Conservation (phyloP, 345 rosid genomes). For the Syzygium grande region DNA sequence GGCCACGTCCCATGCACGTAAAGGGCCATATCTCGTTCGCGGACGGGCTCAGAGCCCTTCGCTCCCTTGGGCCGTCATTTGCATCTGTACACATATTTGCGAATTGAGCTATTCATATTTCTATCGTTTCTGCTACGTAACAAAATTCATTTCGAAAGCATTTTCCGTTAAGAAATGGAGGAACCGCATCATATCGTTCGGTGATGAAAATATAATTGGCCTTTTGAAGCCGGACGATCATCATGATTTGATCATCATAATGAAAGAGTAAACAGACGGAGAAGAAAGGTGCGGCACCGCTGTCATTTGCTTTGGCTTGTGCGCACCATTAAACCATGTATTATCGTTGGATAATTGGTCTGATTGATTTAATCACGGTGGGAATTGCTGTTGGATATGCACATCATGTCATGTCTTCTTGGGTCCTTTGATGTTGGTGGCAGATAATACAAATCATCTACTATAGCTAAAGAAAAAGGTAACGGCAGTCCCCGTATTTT, state of each 20-base stretch:
- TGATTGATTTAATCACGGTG: background rate
- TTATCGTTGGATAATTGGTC: too few relatives aligned
- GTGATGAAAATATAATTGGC: background rate
- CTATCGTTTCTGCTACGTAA: too few relatives aligned
- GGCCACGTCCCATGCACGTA: too few relatives aligned
- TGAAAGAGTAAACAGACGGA: background rate
- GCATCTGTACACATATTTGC: too few relatives aligned
- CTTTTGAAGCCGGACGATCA: background rate
- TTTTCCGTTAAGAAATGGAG: too few relatives aligned
- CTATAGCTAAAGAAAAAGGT: background rate
- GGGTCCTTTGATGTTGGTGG: background rate
- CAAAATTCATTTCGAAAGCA: background rate
- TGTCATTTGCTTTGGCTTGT: background rate
- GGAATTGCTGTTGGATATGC: background rate
- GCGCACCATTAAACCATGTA: background rate
- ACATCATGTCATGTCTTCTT: background rate
- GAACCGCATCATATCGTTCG: background rate
- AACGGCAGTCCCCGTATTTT: background rate
- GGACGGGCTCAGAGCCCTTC: too few relatives aligned
- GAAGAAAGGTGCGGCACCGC: background rate
- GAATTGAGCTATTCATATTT: fast-evolving
- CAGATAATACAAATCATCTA: background rate
- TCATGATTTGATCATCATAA: background rate
- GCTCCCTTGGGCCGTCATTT: too few relatives aligned
- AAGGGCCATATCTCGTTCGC: too few relatives aligned